Evolutionary conservation across 2,329 filamentous ascomycete species (phyloP).

Genomic region (Talaromyces sp.): DNA sequence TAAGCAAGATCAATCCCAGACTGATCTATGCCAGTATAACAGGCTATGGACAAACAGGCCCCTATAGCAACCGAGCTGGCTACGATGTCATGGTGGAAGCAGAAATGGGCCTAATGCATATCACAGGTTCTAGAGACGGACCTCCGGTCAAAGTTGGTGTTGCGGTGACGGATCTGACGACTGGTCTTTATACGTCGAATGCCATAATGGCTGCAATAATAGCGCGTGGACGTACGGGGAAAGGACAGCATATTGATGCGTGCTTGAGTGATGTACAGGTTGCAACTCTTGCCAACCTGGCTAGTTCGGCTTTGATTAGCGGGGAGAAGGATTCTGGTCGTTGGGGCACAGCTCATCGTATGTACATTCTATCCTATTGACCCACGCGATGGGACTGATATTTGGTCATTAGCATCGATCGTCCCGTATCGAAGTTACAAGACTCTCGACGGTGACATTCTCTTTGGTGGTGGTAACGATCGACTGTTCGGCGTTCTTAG

Average conservation of each 20-base stretch:
- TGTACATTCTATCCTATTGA: too few species aligned
- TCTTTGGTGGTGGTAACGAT: conserved; percentile 64
- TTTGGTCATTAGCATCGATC: conserved; percentile 67
- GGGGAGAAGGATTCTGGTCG: conserved; percentile 82
- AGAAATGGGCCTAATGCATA: conserved; percentile 97
- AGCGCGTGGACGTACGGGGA: conserved; percentile 68
- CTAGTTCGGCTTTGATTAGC: conserved; percentile 84
- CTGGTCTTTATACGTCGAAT: conserved; percentile 91
- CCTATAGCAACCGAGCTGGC: conserved; percentile 79
- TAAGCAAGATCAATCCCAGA: conserved; percentile 75
- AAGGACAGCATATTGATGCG: conserved; percentile 89
- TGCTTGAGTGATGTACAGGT: conserved; percentile 92
- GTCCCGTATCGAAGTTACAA: conserved; percentile 87
- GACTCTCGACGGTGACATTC: conserved; percentile 60
- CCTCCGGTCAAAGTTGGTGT: conserved; percentile 96
- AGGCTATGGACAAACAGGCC: conserved; percentile 92
- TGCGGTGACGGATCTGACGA: conserved; percentile 93
- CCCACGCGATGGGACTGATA: too few species aligned
- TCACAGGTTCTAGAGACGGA: conserved; percentile 82
- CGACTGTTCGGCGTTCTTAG: conserved; percentile 59
- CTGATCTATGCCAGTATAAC: conserved; percentile 96
- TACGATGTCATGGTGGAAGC: conserved; percentile 99
- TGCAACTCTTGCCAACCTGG: conserved; percentile 91
- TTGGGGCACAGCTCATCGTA: conserved; percentile 92
- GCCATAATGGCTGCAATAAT: conserved; percentile 91